Evolutionary conservation across 345 rosid genomes (phyloP), one percentile per base, ranked within the genome.

Genomic region (Draba incana): DNA sequence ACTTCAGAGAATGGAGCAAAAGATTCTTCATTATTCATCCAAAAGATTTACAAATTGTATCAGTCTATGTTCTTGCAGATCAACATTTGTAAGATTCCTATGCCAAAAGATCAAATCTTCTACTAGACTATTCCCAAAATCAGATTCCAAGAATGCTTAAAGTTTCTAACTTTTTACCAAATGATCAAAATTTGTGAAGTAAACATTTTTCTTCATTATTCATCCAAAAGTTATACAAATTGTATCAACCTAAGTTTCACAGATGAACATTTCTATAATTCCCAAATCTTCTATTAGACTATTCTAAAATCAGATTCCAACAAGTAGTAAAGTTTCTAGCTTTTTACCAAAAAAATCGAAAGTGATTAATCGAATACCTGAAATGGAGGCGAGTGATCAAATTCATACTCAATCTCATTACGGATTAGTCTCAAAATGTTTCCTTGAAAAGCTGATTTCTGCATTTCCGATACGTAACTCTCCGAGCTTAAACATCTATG

Each of bases 401-500:
- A 80, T 77, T 91, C 97, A 68, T 76, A 86, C 10, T 85, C 86
- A 24, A 88, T 86, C 58, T 93, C 97, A 15, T 79, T 70, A 8
- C 96, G 86, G 28, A 87, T 73, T 6, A 80, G 72, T 52, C 97
- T 58, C 74, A 79, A 76, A 66, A 93, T 79, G 80, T 81, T 81
- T 15, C 79, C 84, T 44, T 88, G 77, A 50, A 88, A 82, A 14
- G 99, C 97, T n/a, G 92, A 78, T 57, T 86, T 87, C 64, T 89
- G 94, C 96, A 83, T 87, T 37, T 85, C 92, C 8, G 95, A 78
- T 0, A 81, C 70, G 78, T 84, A 90, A 70, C 60, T 78, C 74
- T 89, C 78, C 37, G 84, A 39, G 76, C 55, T 76, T 12, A 55
- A 53, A 65, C 70, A 62, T 54, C 54, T 71, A 1, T 37, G 60